Conservation (phyloP, 805 yeast species). For the Candida maltosa region DNA sequence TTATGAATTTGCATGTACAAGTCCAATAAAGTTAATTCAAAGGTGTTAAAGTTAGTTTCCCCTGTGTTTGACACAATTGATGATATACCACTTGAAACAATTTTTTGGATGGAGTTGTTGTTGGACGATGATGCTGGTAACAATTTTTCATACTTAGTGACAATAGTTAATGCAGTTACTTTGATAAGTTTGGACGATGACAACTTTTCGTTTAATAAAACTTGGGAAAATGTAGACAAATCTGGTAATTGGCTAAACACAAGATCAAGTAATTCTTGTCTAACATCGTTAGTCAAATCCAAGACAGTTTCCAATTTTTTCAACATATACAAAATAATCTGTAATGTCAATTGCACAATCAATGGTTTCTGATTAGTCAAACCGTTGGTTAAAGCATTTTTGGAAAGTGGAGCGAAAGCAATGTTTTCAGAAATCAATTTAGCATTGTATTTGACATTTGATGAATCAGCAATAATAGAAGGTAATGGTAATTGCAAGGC, state of each 20-base stretch:
- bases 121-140: conserved; percentile 21
- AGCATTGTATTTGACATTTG: conserved; percentile 6
- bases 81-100: conserved; percentile 7
- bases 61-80: conserved; percentile 12
- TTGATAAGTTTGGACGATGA: conserved; percentile 37
- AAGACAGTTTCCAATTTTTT: conserved; percentile 42
- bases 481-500: conserved; percentile 62
- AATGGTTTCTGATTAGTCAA: conserved; percentile 43
- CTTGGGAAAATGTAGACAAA: conserved; percentile 38
- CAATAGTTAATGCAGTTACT: conserved; percentile 44
- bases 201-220: conserved; percentile 39
- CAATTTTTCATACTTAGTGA: conserved; percentile 35
- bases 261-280: conserved; percentile 24
- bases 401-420: conserved; percentile 63
- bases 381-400: conserved; percentile 54
- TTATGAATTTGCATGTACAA: conserved; percentile 48
- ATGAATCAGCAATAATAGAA: conserved; percentile 1
- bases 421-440: conserved; percentile 50
- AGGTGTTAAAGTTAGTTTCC: conserved; percentile 33
- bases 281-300: conserved; percentile 6
- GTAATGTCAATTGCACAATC: conserved; percentile 62
- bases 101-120: conserved; percentile 2
- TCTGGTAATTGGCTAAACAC: conserved; percentile 47
- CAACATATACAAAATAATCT: conserved; percentile 52
- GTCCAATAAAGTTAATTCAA: conserved; percentile 58